These are phyloP conservation scores for Suillus alpinus DNA, from an alignment of 768 basidiomycete species.

Conservation along the genomic window DNA sequence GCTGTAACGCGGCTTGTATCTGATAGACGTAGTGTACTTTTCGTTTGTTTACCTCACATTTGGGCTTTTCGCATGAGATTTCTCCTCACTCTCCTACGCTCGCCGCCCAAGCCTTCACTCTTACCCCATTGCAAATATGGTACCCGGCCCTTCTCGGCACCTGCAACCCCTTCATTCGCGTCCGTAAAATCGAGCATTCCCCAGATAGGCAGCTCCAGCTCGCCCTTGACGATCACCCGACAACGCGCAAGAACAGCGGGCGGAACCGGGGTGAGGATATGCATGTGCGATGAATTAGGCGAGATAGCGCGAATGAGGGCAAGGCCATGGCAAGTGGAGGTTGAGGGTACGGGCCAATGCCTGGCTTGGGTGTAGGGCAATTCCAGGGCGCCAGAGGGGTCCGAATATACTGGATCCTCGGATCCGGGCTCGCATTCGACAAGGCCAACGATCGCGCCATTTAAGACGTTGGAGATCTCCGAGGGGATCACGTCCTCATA, in stretches of 20 bases:
- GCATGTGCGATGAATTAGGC: conserved; percentile 42
- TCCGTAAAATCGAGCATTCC: conserved; percentile 76
- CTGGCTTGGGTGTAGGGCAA: conserved; percentile 61
- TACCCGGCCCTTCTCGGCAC: conserved; percentile 50
- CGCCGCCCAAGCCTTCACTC: conserved; percentile 67
- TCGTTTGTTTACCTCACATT: conserved; percentile 37
- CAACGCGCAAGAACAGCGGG: conserved; percentile 38
- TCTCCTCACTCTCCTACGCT: conserved; percentile 69
- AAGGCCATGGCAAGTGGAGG: conserved; percentile 70
- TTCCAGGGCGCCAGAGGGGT: neutral
- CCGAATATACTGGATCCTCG: neutral
- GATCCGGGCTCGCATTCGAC: conserved; percentile 42
- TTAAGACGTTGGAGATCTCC: conserved; percentile 71
- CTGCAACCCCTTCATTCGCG: conserved; percentile 44
- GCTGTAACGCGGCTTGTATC: neutral
- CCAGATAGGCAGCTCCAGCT: conserved; percentile 84
- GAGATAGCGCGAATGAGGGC: conserved; percentile 65
- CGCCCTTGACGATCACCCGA: conserved; percentile 74
- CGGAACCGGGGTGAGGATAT: conserved; percentile 80
- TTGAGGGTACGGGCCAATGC: conserved; percentile 51
- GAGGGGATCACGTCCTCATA: conserved; percentile 72
- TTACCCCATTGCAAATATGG: conserved; percentile 83
- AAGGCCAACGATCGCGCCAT: conserved; percentile 78
- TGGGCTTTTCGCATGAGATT: conserved; percentile 87
- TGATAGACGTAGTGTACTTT: neutral